phyloP scores from a whole-genome alignment of 495 filamentous ascomycete genomes.

The Penicillium chermesinum region DNA sequence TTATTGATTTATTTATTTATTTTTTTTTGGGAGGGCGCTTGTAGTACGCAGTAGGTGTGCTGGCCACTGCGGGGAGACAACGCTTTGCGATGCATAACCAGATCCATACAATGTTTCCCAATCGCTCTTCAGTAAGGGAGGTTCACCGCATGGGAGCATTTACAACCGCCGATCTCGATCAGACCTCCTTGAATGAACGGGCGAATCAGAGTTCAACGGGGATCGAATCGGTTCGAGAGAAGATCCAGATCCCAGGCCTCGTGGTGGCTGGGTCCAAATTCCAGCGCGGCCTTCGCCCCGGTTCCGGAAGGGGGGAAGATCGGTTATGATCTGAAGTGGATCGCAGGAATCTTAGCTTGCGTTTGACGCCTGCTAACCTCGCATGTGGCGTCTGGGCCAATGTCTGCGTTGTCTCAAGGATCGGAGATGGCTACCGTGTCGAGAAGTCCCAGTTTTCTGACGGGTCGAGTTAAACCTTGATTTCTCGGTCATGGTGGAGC shows the following conservation, averaged over 20 bases:
- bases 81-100: neutral
- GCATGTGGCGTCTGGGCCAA: slow-evolving; percentile 2
- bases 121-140: neutral
- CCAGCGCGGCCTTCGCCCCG: slow-evolving; percentile 1
- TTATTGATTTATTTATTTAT: neutral
- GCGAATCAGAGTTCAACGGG: slow-evolving; percentile 3
- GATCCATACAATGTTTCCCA: neutral
- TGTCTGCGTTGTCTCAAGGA: neutral
- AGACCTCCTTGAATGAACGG: slow-evolving; percentile 13
- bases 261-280: slow-evolving; percentile 14
- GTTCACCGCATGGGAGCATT: neutral
- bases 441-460: neutral
- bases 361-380: slow-evolving; percentile 1
- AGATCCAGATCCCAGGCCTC: slow-evolving; percentile 12
- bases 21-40: neutral
- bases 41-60: no score
- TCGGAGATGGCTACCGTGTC: slow-evolving; percentile 11
- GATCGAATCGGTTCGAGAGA: neutral
- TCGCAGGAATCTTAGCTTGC: slow-evolving; percentile 3
- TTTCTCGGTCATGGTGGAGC: neutral
- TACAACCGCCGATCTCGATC: no score
- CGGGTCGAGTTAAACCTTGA: slow-evolving; percentile 3
- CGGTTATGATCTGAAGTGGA: slow-evolving; percentile 4
- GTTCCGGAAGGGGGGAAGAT: slow-evolving; percentile 1
- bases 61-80: no score